Base-by-base conservation (phyloP, 441 rosid genomes). In the Geranium incanum region DNA sequence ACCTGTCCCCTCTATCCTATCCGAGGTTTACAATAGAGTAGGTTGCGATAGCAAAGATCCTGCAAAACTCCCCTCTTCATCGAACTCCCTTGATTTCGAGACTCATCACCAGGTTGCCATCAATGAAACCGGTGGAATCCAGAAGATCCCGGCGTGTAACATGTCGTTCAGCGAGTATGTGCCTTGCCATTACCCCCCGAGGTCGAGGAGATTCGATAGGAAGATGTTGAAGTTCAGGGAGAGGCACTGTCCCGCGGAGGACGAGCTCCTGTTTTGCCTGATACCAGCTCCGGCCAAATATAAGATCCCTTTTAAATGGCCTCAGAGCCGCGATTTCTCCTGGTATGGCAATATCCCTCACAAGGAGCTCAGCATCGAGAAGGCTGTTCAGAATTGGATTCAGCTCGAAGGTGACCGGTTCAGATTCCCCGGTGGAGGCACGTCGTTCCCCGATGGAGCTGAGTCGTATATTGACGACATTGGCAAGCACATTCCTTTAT, bases 401-500 rank as follows among this genome's bases (percentile, higher is more conserved):
- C 65, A 59, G 36, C 89, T 92, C 78, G 81, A 92, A 64, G 97
- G 97, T 62, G 99, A 94, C 21, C 90, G 88, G 78, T 94, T 94
- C 84, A 76, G 81, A 60, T 94, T 94, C 70, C 99, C 99, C 2
- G 99, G 99, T 48, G 99, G 99, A 0, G 99, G 99, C 73, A 94
- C 99, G 6, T 92, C 92, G 97, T 94, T 94, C 82, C 97, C 97
- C 0, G 77, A 71, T 59, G 99, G 99, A 78, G 99, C 92, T 69
- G 78, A 92, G 74, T 94, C 91, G 13, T 94, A 94, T 68, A 97
- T 94, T 13, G 97, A 94, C 78, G 74, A 84, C 81, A 94, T 92
- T 97, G 87, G 77, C 80, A 97, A 90, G 74, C 80, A 92, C 65
- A 59, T 59, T 59, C 65, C 65, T 7, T 33, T 59, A 80, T 89